Evolutionary conservation across 352 stramenopile genomes (phyloP), one percentile per base, ranked within the genome.

Genomic region (Phytopythium oedochilum): DNA sequence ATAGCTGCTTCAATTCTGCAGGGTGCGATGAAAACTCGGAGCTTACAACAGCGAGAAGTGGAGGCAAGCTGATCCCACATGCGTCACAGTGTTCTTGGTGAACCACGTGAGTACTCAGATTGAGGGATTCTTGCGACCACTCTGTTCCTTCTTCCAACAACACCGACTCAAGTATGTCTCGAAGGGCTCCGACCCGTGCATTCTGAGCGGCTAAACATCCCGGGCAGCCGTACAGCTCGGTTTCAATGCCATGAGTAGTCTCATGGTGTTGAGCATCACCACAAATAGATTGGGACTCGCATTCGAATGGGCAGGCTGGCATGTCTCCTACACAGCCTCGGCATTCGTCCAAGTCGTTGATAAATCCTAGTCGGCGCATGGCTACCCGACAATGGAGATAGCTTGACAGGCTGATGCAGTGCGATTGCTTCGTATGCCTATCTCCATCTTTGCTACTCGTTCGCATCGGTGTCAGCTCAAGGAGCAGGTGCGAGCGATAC

Each of bases 401-500:
- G 7, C 81, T 61, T 0, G 73, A 84, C 0, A 86, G 42, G 5
- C 61, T 60, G 34, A 86, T 75, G 6, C 59, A 63, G 17, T 84
- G 23, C 8, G 64, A 73, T 23, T 84, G 71, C 7, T 43, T 61
- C 46, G 38, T 43, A 9, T 14, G 20, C n/a, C 40, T 43, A 11
- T 20, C 12, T 17, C 47, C 51, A 5, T 56, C 43, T 17, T 29
- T 43, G 0, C 5, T 17, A 1, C 75, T 22, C 26, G 53, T 7
- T 5, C 12, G 55, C 25, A 53, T 2, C 1, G 47, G 5, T 17
- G 61, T 67, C 20, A 84, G 25, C 50, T 86, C 70, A 26, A 88
- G 52, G 1, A 83, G 46, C 44, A 88, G 63, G 11, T 79, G 66
- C 3, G 72, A 57, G 6, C 75, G 70, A 50, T 79, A 88, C 46